A percentile compares a stretch with the other conserved stretches of the same genome.
These are phyloP conservation scores for Scheffersomyces amazonensis DNA, from an alignment of 805 yeast genomes.

Conservation along the genomic window DNA sequence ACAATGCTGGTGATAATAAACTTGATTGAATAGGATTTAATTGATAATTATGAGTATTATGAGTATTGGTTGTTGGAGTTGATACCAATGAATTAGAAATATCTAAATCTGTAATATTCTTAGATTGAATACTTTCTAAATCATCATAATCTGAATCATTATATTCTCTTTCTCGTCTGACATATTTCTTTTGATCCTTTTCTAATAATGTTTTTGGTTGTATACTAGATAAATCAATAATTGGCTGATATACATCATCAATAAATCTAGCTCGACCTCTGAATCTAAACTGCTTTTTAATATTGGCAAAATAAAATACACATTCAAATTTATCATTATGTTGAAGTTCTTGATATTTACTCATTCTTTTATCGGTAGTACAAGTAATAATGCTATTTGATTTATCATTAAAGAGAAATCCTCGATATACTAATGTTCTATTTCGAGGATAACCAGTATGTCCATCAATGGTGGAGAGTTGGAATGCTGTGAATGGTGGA, in stretches of 20 bases:
- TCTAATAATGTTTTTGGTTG: constrained; percentile 9
- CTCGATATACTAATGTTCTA: constrained; percentile 70
- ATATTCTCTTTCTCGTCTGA: neutral
- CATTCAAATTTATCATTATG: constrained; percentile 64
- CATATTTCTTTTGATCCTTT: neutral
- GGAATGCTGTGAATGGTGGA: constrained; percentile 57
- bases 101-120: neutral
- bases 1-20: constrained; percentile 4
- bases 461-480: constrained; percentile 64
- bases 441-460: constrained; percentile 53
- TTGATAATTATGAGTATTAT: neutral
- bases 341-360: constrained; percentile 53
- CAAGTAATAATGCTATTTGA: constrained; percentile 65
- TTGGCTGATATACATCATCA: constrained; percentile 29
- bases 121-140: neutral
- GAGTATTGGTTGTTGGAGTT: neutral
- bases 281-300: constrained; percentile 69
- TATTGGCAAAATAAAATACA: constrained; percentile 64
- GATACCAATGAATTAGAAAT: too few relatives aligned
- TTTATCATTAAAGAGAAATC: constrained; percentile 69
- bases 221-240: constrained; percentile 26
- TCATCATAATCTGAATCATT: neutral
- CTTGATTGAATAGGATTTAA: constrained; percentile 3
- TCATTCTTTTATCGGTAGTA: constrained; percentile 70
- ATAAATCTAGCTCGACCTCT: constrained; percentile 59